Evolutionary conservation across 345 rosid genomes (phyloP), one percentile per base, ranked within the genome.

Genomic region (Boechera retrofracta): DNA sequence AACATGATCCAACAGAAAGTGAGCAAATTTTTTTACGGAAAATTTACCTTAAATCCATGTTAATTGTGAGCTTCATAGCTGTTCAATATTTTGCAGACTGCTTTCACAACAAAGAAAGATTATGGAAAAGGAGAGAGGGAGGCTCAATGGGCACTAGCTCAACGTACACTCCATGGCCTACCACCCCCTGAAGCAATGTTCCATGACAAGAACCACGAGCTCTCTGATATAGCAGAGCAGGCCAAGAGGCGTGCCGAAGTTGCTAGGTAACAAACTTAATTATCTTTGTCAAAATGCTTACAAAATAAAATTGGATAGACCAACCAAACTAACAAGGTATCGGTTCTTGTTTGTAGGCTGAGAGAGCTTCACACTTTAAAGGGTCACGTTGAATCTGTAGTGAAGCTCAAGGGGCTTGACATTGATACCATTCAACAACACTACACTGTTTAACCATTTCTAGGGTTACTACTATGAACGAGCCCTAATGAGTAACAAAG

Each of bases 291-390:
- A 21, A 35, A 29, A 16, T 38, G 0, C 2, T 76, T 32, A 15
- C 28, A 47, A 12, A 49, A 48, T 11, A 3, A 3, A 28, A 49
- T 5, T 39, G 16, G 15, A 7, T 53, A 21, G 69, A 16, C 24
- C 31, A 16, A 16, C 21, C 35, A 26, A 69, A 35, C n/a, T 52
- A 41, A 67, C 44, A 45, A 9, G n/a, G 6, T 33, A 11, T 56
- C 7, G 31, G 21, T 8, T 38, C 6, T 64, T 48, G 44, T 65
- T 44, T 78, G 13, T 77, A 91, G 98, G 89, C 71, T 89, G 49
- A 86, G 98, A 77, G 98, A 93, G 86, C 92, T 93, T 64, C 97
- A 91, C 38, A 91, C 97, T 4, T 87, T 91, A 12, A 91, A 93
- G 83, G 93, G 97, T 1, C 98, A 91, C 21, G 92, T 91, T 12